Conservation (phyloP, 2,329 filamentous ascomycete genomes). For the Penicillium sumatraense region DNA sequence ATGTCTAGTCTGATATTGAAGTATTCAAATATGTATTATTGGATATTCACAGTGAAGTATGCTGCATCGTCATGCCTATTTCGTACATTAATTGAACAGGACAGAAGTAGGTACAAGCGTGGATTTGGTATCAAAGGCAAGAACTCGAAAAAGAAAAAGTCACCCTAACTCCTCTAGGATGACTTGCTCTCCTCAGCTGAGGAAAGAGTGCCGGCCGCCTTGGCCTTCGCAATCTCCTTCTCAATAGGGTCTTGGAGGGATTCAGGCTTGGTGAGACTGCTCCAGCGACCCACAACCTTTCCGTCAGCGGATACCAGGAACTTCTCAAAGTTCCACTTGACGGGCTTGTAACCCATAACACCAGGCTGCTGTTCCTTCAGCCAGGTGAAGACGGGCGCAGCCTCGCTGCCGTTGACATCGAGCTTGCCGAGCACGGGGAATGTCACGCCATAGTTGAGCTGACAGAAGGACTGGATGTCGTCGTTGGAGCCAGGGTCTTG, state of each 20-base stretch:
- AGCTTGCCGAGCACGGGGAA: slow-evolving; percentile 93
- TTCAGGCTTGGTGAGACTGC: slow-evolving; percentile 86
- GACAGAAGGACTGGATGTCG: slow-evolving; percentile 83
- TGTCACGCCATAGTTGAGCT: slow-evolving; percentile 88
- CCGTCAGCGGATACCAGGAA: slow-evolving; percentile 88
- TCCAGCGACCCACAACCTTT: slow-evolving; percentile 83
- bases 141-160: neutral
- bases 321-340: slow-evolving; percentile 99
- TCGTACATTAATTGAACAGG: neutral
- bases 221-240: slow-evolving; percentile 69
- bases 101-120: slow-evolving; percentile 13
- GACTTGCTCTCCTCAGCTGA: slow-evolving; percentile 31
- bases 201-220: slow-evolving; percentile 41
- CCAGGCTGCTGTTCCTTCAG: slow-evolving; percentile 75
- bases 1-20: neutral
- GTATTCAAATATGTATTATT: neutral
- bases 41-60: neutral
- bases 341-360: slow-evolving; percentile 80
- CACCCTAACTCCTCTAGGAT: slow-evolving; percentile 16
- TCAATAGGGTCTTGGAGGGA: slow-evolving; percentile 74
- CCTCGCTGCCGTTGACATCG: slow-evolving; percentile 86
- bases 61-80: neutral
- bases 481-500: slow-evolving; percentile 88
- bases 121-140: slow-evolving; percentile 1
- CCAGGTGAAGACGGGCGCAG: slow-evolving; percentile 80